Evolutionary conservation across 2,329 filamentous ascomycete genomes (phyloP).

Genomic region (Penicillium glabrum): DNA sequence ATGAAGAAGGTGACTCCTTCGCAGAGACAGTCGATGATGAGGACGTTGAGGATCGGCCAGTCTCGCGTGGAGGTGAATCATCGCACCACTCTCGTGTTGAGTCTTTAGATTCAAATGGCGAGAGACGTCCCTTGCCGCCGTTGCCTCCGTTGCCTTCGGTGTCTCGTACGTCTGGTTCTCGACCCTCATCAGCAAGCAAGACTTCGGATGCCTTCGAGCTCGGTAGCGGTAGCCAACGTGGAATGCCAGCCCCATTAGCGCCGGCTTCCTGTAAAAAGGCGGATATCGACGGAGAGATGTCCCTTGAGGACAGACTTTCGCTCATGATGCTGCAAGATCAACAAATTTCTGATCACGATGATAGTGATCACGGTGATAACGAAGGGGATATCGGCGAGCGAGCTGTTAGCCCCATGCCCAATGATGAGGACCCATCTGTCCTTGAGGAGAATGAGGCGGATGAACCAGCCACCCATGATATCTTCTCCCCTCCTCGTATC

Average conservation of each 20-base stretch:
- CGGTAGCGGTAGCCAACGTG: conserved; percentile 65
- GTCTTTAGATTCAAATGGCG: conserved; percentile 74
- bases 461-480: conserved; percentile 59
- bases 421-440: not conserved
- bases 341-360: not conserved
- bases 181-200: conserved; percentile 61
- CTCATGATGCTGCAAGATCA: conserved; percentile 80
- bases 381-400: not conserved
- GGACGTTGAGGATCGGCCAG: conserved; percentile 59
- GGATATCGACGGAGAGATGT: conserved; percentile 78
- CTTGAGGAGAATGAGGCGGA: conserved; percentile 12
- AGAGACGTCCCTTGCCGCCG: conserved; percentile 82
- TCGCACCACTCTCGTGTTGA: conserved; percentile 61
- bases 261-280: conserved; percentile 69
- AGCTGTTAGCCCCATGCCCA: not conserved
- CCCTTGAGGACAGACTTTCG: conserved; percentile 79
- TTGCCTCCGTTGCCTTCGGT: conserved; percentile 77
- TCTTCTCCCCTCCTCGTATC: conserved; percentile 68
- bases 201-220: conserved; percentile 71
- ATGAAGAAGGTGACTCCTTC: conserved; percentile 67
- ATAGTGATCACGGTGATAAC: not conserved
- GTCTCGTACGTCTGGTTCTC: conserved; percentile 36
- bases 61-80: conserved; percentile 32
- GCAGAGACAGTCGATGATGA: conserved; percentile 64
- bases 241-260: conserved; percentile 69